Evolutionary conservation across 1,284 basidiomycete species (phyloP).

Genomic region (Puccinia sorghi): DNA sequence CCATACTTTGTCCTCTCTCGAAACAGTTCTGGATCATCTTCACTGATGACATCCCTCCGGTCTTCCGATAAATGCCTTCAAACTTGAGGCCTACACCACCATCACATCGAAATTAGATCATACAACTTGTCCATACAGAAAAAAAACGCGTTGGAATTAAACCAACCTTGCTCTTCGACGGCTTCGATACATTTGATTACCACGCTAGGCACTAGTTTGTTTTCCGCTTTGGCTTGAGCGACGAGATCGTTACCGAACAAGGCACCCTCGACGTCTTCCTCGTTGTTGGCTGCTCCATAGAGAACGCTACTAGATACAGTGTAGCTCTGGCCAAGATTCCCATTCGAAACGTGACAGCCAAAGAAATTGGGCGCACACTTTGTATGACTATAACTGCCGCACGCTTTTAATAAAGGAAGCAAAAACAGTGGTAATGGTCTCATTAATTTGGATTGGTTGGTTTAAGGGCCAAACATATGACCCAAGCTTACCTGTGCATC

Average conservation of each 20-base stretch:
- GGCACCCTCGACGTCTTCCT: slow-evolving; percentile 62
- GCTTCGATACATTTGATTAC: slow-evolving; percentile 94
- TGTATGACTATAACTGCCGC: slow-evolving; percentile 45
- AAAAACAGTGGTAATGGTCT: not conserved
- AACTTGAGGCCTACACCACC: slow-evolving; percentile 73
- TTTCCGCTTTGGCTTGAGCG: slow-evolving; percentile 78
- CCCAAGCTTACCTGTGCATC: slow-evolving; percentile 65
- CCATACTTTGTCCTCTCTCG: slow-evolving; percentile 80
- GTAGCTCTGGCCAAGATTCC: not conserved
- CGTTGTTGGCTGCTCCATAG: not conserved
- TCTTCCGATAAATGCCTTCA: slow-evolving; percentile 96
- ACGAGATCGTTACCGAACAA: slow-evolving; percentile 86
- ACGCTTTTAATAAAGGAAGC: not conserved
- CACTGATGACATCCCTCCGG: slow-evolving; percentile 86
- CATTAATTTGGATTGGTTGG: not conserved
- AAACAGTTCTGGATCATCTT: slow-evolving; percentile 93
- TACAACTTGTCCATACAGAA: not conserved
- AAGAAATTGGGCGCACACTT: slow-evolving; percentile 48
- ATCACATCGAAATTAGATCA: not conserved
- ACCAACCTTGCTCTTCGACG: slow-evolving; percentile 78
- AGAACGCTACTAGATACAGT: not conserved
- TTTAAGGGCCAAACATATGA: not conserved
- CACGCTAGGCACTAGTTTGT: slow-evolving; percentile 75
- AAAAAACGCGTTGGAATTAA: not conserved
- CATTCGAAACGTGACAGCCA: slow-evolving; percentile 26